These are phyloP conservation scores for Aspergillus haitiensis DNA, from an alignment of 495 filamentous ascomycete genomes.

Conservation along the genomic window DNA sequence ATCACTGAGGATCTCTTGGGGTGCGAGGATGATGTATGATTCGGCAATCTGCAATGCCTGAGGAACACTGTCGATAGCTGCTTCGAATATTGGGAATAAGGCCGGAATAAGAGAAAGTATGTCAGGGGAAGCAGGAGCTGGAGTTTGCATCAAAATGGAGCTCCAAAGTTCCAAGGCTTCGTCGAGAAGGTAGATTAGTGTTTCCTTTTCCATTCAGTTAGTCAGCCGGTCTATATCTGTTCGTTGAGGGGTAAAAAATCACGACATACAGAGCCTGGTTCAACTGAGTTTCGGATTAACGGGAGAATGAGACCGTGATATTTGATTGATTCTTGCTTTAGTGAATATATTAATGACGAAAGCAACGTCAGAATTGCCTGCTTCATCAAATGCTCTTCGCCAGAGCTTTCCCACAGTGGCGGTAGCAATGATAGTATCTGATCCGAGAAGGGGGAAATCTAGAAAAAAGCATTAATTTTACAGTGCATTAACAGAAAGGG, in stretches of 20 bases:
- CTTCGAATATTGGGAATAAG: slow-evolving; percentile 69
- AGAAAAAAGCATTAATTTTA: slow-evolving; percentile 18
- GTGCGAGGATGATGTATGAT: slow-evolving; percentile 77
- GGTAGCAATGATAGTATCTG: slow-evolving; percentile 78
- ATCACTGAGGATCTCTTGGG: slow-evolving; percentile 68
- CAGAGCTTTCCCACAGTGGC: slow-evolving; percentile 77
- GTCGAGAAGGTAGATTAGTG: slow-evolving; percentile 81
- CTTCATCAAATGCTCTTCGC: slow-evolving; percentile 84
- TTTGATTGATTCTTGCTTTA: slow-evolving; percentile 68
- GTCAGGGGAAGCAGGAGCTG: slow-evolving; percentile 61
- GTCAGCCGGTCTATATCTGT: background rate
- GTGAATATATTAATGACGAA: slow-evolving; percentile 71
- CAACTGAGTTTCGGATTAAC: slow-evolving; percentile 72
- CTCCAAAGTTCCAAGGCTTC: slow-evolving; percentile 90
- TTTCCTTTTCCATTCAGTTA: slow-evolving; percentile 47
- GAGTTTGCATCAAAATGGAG: slow-evolving; percentile 69
- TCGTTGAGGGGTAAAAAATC: slow-evolving; percentile 8
- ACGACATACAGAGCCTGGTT: slow-evolving; percentile 64
- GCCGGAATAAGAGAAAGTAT: slow-evolving; percentile 66
- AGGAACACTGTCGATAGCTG: slow-evolving; percentile 67
- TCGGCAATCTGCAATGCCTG: slow-evolving; percentile 72
- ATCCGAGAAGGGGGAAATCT: slow-evolving; percentile 73
- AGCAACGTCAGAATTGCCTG: slow-evolving; percentile 86
- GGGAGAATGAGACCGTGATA: slow-evolving; percentile 77
- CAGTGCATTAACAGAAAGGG: background rate